Conservation (phyloP, 83 land plant species). For the Picea mariana region DNA sequence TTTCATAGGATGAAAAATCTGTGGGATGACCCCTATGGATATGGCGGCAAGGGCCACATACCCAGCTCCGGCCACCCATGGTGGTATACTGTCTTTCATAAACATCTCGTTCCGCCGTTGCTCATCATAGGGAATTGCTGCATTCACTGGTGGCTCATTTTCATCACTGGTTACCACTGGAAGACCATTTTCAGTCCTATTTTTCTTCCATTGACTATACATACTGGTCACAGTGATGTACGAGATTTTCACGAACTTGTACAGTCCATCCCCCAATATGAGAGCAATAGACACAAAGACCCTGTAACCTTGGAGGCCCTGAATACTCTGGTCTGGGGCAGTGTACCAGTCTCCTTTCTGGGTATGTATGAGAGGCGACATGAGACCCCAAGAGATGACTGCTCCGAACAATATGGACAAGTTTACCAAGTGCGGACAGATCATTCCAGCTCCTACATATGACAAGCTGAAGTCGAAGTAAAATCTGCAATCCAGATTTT, state of each 20-base stretch:
- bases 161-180: too few species aligned
- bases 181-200: too few species aligned
- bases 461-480: neutral
- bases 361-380: neutral
- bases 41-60: conserved; percentile 37
- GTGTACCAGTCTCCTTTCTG: conserved; percentile 67
- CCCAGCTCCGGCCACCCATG: conserved; percentile 46
- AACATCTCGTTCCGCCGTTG: conserved; percentile 28
- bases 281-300: too few species aligned
- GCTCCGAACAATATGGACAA: too few species aligned
- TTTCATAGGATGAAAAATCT: too few species aligned
- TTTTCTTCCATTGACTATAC: too few species aligned
- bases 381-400: too few species aligned
- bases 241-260: conserved; percentile 33
- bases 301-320: too few species aligned
- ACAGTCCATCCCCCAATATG: conserved; percentile 16
- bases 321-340: neutral
- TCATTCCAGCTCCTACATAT: too few species aligned
- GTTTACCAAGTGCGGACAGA: too few species aligned
- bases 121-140: conserved; percentile 20
- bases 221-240: neutral
- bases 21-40: too few species aligned
- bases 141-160: too few species aligned
- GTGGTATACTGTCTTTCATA: conserved; percentile 24
- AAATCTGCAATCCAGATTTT: conserved; percentile 37